Percentiles rank a stretch among this genome's conserved stretches.
Evolutionary conservation across 345 rosid species (phyloP).

Genomic region (Triadica sebifera): DNA sequence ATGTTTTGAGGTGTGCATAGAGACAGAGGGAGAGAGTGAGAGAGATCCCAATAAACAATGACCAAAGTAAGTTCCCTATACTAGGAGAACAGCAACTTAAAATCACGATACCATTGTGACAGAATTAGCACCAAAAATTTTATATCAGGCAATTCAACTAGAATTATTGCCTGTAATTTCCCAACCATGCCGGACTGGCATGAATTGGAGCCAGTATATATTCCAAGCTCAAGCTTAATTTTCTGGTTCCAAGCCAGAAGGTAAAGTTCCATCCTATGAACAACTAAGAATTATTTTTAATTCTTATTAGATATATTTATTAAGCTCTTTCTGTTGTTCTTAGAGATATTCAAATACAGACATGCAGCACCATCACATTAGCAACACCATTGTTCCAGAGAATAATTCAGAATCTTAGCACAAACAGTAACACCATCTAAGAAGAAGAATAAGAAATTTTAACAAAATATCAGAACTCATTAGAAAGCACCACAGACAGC

Average conservation of each 20-base stretch:
- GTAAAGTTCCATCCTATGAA: neutral
- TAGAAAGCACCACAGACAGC: neutral
- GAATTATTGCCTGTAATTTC: neutral
- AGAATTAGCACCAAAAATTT: neutral
- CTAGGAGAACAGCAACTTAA: neutral
- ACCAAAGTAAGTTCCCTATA: neutral
- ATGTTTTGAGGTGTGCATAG: neutral
- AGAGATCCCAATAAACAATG: neutral
- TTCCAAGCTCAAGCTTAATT: neutral
- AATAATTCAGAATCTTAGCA: neutral
- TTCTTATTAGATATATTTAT: neutral
- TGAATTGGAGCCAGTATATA: neutral
- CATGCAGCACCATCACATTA: neutral
- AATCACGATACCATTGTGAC: neutral
- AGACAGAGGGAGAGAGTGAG: no score
- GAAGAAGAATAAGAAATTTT: neutral
- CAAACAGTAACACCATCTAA: neutral
- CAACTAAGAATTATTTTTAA: neutral
- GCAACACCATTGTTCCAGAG: neutral
- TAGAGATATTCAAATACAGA: neutral
- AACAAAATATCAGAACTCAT: constrained; percentile 11
- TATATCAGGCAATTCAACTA: neutral
- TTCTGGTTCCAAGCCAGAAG: neutral
- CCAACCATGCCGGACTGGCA: neutral
- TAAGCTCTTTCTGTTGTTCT: neutral